These are phyloP conservation scores for Sporisorium scitamineum DNA, from an alignment of 1,284 basidiomycete species.

Conservation along the genomic window DNA sequence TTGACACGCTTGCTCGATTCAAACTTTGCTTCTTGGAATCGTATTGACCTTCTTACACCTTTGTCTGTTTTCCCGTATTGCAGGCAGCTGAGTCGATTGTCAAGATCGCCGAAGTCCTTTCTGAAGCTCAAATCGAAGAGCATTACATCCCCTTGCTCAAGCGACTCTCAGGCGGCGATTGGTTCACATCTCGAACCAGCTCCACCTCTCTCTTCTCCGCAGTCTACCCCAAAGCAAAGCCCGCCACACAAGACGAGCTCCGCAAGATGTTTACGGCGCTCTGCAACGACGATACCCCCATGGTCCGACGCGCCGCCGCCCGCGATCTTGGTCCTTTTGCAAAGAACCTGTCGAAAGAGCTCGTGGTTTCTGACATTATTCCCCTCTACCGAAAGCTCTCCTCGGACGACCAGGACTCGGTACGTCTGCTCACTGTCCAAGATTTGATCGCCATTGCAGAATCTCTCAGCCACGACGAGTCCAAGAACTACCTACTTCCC, in stretches of 20 bases:
- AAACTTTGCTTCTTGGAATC: background rate
- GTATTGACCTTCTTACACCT: background rate
- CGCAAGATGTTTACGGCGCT: constrained; percentile 86
- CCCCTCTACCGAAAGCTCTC: constrained; percentile 95
- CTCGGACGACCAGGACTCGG: constrained; percentile 97
- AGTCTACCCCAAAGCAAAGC: constrained; percentile 77
- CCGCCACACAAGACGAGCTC: constrained; percentile 84
- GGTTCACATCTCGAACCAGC: constrained; percentile 99
- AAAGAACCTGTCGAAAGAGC: constrained; percentile 67
- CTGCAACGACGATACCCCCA: constrained; percentile 95
- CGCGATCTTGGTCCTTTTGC: constrained; percentile 82
- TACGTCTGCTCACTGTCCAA: constrained; percentile 93
- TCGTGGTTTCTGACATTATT: constrained; percentile 82
- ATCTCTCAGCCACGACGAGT: constrained; percentile 84
- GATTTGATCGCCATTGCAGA: constrained; percentile 93
- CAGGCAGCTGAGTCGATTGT: constrained; percentile 92
- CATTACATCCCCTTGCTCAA: constrained; percentile 91
- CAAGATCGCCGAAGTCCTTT: constrained; percentile 85
- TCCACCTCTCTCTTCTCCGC: constrained; percentile 93
- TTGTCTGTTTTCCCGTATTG: constrained; percentile 16
- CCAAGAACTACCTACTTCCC: constrained; percentile 89
- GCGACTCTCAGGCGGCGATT: constrained; percentile 91
- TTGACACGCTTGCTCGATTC: background rate
- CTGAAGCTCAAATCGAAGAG: constrained; percentile 85
- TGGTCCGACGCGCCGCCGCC: constrained; percentile 96